Conservation (phyloP, 257 asterid species). For the Voacanga thouarsii region DNA sequence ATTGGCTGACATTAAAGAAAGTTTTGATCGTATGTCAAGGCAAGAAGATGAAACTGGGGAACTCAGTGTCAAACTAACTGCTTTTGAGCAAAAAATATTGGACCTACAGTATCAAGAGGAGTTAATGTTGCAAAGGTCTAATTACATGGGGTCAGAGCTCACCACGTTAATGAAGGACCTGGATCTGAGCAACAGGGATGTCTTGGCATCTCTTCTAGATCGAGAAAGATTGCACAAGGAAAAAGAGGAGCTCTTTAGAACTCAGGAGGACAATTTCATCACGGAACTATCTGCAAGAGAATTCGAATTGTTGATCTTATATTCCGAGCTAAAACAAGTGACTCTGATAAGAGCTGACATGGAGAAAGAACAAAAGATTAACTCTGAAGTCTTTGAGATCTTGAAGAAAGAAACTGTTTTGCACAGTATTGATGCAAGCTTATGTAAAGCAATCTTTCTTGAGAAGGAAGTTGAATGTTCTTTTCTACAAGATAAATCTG, state of each 20-base stretch:
- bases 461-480: conserved; percentile 47
- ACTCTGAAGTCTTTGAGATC: conserved; percentile 43
- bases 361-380: conserved; percentile 31
- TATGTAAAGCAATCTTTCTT: conserved; percentile 44
- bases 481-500: conserved; percentile 20
- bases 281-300: conserved; percentile 55
- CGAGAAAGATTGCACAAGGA: conserved; percentile 61
- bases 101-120: conserved; percentile 75
- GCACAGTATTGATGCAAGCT: conserved; percentile 53
- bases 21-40: conserved; percentile 63
- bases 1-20: conserved; percentile 64
- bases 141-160: conserved; percentile 73
- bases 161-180: conserved; percentile 63
- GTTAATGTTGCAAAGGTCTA: conserved; percentile 74
- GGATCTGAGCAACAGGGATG: conserved; percentile 52
- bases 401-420: conserved; percentile 51
- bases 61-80: conserved; percentile 51
- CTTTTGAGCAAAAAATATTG: conserved; percentile 66
- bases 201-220: conserved; percentile 49
- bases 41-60: conserved; percentile 74
- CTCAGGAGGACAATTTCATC: conserved; percentile 54
- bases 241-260: conserved; percentile 44
- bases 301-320: conserved; percentile 51
- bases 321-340: conserved; percentile 53
- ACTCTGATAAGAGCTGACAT: conserved; percentile 35